phyloP scores from a whole-genome alignment of 2,329 filamentous ascomycete genomes.

The Sclerotiophoma versabilis region DNA sequence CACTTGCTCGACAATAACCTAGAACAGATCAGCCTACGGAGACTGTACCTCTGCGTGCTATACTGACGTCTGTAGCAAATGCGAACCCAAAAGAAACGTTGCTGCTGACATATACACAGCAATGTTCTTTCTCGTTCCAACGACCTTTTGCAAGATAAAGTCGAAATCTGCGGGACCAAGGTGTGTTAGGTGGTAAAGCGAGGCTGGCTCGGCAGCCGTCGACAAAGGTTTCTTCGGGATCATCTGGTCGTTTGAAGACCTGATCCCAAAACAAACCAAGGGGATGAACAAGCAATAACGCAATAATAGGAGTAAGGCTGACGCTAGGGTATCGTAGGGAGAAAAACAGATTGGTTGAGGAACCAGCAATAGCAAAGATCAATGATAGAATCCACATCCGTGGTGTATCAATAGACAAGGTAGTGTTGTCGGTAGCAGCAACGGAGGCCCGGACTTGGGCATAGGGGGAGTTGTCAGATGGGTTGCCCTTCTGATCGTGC shows the following conservation, averaged over 20 bases:
- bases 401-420: conserved; percentile 84
- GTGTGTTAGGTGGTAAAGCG: conserved; percentile 19
- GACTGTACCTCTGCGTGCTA: background rate
- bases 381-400: conserved; percentile 87
- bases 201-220: conserved; percentile 58
- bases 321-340: conserved; percentile 89
- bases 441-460: conserved; percentile 82
- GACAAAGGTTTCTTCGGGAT: conserved; percentile 63
- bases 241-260: conserved; percentile 66
- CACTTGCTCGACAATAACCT: conserved; percentile 86
- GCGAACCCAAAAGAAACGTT: conserved; percentile 91
- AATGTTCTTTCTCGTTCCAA: conserved; percentile 91
- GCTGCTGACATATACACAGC: conserved; percentile 87
- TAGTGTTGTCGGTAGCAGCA: conserved; percentile 74
- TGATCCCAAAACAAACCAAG: conserved; percentile 82
- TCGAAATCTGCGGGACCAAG: conserved; percentile 58
- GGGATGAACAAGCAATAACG: conserved; percentile 82
- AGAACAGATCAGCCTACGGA: conserved; percentile 19
- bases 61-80: conserved; percentile 77
- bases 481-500: conserved; percentile 54
- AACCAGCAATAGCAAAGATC: conserved; percentile 80
- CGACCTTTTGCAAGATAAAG: conserved; percentile 79
- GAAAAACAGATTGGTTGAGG: conserved; percentile 87
- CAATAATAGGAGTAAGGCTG: conserved; percentile 87
- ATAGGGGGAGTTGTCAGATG: conserved; percentile 76